Evolutionary conservation across 2,329 filamentous ascomycete genomes (phyloP).

Genomic region (Aspergillus sp.): DNA sequence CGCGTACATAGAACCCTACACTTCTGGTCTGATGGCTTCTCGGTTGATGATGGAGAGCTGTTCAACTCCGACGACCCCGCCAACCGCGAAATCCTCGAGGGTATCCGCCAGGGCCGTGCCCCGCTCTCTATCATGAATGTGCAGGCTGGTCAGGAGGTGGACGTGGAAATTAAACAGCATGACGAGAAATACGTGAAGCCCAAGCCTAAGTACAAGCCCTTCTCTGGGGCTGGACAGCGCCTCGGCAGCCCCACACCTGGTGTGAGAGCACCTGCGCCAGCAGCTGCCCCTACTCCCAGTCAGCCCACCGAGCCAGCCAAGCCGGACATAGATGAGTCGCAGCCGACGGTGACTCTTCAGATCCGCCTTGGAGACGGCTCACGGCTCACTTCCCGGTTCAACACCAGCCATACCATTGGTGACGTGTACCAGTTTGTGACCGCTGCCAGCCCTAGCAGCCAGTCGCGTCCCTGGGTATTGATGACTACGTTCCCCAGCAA

Average conservation of each 20-base stretch:
- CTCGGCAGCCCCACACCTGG: slow-evolving; percentile 66
- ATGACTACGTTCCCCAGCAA: slow-evolving; percentile 69
- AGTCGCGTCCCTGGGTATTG: slow-evolving; percentile 56
- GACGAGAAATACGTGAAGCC: slow-evolving; percentile 64
- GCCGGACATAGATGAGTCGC: slow-evolving; percentile 57
- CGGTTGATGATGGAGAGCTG: slow-evolving; percentile 65
- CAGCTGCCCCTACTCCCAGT: slow-evolving; percentile 29
- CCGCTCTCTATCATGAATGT: slow-evolving; percentile 66
- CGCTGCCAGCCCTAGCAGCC: slow-evolving; percentile 53
- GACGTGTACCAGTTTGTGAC: slow-evolving; percentile 65
- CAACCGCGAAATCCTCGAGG: slow-evolving; percentile 62
- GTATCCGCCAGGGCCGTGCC: slow-evolving; percentile 64
- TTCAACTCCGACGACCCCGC: slow-evolving; percentile 64
- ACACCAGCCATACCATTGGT: slow-evolving; percentile 65
- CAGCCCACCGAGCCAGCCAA: slow-evolving; percentile 34
- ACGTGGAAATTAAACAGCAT: slow-evolving; percentile 65
- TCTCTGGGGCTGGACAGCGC: slow-evolving; percentile 60
- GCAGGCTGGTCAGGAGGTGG: slow-evolving; percentile 63
- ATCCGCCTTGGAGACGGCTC: slow-evolving; percentile 66
- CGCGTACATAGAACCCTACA: slow-evolving; percentile 62
- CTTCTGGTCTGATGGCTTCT: slow-evolving; percentile 67
- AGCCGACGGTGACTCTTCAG: slow-evolving; percentile 61
- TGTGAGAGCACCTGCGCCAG: slow-evolving; percentile 37
- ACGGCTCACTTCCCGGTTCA: slow-evolving; percentile 62
- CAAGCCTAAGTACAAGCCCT: slow-evolving; percentile 66